Evolutionary conservation across 495 filamentous ascomycete species (phyloP).

Genomic region (Evernia prunastri): DNA sequence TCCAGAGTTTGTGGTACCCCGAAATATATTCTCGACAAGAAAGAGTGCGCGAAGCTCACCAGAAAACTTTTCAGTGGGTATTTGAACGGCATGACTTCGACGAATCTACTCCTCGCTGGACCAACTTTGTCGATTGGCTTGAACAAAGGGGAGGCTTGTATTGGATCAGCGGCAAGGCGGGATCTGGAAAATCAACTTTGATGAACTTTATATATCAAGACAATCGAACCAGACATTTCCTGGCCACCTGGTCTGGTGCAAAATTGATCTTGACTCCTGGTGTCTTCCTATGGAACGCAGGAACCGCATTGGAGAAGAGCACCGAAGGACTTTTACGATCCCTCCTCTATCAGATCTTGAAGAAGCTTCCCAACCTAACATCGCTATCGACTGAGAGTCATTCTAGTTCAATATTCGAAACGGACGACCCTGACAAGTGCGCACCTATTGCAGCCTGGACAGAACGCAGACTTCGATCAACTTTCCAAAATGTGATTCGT

Average conservation of each 20-base stretch:
- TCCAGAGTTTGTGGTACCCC: conserved; percentile 7
- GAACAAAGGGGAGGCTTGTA: background rate
- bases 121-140: background rate
- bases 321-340: background rate
- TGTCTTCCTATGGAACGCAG: background rate
- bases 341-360: background rate
- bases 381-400: background rate
- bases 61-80: conserved; percentile 21
- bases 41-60: conserved; percentile 2
- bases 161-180: background rate
- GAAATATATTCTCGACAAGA: conserved; percentile 14
- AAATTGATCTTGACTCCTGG: background rate
- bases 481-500: background rate
- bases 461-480: background rate
- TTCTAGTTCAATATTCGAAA: background rate
- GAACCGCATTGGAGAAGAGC: background rate
- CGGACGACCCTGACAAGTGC: background rate
- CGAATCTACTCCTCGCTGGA: background rate
- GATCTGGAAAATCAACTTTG: background rate
- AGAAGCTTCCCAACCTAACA: background rate
- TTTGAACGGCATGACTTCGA: background rate
- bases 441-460: background rate
- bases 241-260: background rate
- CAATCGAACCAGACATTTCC: background rate
- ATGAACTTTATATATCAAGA: background rate